Percentiles rank a stretch among this genome's conserved stretches.
These are phyloP conservation scores for Nemania sp. DNA, from an alignment of 2,329 filamentous ascomycete species.

Conservation along the genomic window DNA sequence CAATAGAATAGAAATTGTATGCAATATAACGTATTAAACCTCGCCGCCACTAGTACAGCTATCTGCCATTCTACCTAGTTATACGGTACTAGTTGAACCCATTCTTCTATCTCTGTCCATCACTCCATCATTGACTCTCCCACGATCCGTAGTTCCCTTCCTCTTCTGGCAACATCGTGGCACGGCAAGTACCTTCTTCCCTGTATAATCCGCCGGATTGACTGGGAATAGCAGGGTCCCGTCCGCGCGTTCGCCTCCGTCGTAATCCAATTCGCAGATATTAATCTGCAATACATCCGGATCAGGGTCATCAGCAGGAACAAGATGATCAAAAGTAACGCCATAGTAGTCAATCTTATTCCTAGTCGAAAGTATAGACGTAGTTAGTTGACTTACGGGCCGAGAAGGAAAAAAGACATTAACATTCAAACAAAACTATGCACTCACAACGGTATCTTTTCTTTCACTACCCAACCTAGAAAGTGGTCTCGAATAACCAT, in stretches of 20 bases:
- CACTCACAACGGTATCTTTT: slow-evolving; percentile 25
- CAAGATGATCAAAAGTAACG: slow-evolving; percentile 57
- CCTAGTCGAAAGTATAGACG: slow-evolving; percentile 19
- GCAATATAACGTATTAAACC: too few relatives aligned
- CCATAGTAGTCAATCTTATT: slow-evolving; percentile 54
- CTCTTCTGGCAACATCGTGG: slow-evolving; percentile 57
- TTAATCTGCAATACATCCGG: slow-evolving; percentile 59
- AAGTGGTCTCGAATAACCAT: slow-evolving; percentile 21
- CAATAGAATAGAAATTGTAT: too few relatives aligned
- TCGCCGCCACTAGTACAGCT: too few relatives aligned
- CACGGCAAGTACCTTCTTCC: slow-evolving; percentile 56
- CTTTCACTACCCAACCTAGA: slow-evolving; percentile 22
- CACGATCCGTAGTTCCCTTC: slow-evolving; percentile 53
- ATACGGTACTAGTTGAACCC: too few relatives aligned
- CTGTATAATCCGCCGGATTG: slow-evolving; percentile 53
- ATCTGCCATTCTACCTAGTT: too few relatives aligned
- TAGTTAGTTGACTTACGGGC: slow-evolving; percentile 21
- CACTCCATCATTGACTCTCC: slow-evolving; percentile 48
- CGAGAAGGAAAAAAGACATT: slow-evolving; percentile 20
- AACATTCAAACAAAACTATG: slow-evolving; percentile 17
- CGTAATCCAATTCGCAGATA: slow-evolving; percentile 56
- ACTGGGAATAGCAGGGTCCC: slow-evolving; percentile 51
- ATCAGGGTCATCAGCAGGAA: slow-evolving; percentile 51
- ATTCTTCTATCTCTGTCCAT: too few relatives aligned
- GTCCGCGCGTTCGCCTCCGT: slow-evolving; percentile 53